phyloP scores from a whole-genome alignment of 495 filamentous ascomycete species.

The Alectoria sarmentosa region DNA sequence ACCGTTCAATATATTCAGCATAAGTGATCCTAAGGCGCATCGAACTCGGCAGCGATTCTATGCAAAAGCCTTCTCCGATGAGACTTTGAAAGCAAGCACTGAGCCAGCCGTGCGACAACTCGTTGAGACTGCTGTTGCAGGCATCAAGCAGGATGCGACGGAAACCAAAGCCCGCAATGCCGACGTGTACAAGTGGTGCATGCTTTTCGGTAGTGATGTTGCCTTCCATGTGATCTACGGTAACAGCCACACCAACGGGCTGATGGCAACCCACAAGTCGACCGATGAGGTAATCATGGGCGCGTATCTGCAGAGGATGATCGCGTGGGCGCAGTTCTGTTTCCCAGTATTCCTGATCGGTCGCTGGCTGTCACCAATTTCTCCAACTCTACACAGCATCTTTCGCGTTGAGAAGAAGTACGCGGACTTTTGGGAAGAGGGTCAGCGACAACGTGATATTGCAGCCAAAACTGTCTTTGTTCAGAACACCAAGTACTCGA shows the following conservation, averaged over 20 bases:
- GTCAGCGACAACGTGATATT: conserved; percentile 10
- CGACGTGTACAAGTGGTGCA: conserved; percentile 18
- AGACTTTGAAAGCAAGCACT: conserved; percentile 7
- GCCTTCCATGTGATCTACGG: conserved; percentile 14
- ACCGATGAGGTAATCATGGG: conserved; percentile 17
- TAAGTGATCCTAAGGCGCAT: conserved; percentile 17
- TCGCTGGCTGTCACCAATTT: conserved; percentile 15
- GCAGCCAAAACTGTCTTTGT: conserved; percentile 13
- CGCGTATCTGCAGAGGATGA: conserved; percentile 9
- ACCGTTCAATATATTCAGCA: conserved; percentile 18
- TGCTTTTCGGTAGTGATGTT: conserved; percentile 17
- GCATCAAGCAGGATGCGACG: conserved; percentile 10
- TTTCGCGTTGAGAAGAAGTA: conserved; percentile 15
- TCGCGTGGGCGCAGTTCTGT: conserved; percentile 12
- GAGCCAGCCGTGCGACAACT: conserved; percentile 13
- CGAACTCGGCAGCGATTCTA: conserved; percentile 18
- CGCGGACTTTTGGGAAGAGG: conserved; percentile 7
- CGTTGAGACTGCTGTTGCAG: conserved; percentile 1
- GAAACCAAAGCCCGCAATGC: neutral
- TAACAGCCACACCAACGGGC: conserved; percentile 15
- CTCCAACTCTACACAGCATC: conserved; percentile 1
- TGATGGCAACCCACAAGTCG: conserved; percentile 15
- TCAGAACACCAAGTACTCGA: conserved; percentile 7
- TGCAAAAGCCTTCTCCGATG: conserved; percentile 9
- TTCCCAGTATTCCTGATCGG: conserved; percentile 17